A percentile compares a stretch with the other conserved stretches of the same genome.
Evolutionary conservation across 768 basidiomycete species (phyloP).

Genomic region (Boletus coccyginus): DNA sequence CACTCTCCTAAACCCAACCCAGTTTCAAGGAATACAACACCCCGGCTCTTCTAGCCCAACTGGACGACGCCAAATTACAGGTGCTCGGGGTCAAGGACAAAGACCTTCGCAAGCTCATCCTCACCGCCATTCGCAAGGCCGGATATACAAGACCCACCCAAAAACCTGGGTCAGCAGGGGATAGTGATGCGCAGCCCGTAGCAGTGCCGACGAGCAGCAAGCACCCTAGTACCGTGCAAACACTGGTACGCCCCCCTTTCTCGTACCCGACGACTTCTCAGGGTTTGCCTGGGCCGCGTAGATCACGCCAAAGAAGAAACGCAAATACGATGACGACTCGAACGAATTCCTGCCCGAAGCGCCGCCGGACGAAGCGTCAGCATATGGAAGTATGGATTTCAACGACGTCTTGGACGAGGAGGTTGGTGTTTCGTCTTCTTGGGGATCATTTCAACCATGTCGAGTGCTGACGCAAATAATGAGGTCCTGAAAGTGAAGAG

Average conservation of each 20-base stretch:
- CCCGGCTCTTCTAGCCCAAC: slow-evolving; percentile 47
- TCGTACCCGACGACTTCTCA: not conserved
- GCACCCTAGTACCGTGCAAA: slow-evolving; percentile 24
- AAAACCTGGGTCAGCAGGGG: slow-evolving; percentile 16
- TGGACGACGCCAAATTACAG: slow-evolving; percentile 60
- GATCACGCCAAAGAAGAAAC: slow-evolving; percentile 55
- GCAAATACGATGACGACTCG: slow-evolving; percentile 37
- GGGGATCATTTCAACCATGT: not conserved
- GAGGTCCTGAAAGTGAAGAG: slow-evolving; percentile 61
- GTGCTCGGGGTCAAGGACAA: slow-evolving; percentile 60
- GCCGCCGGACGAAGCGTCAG: slow-evolving; percentile 48
- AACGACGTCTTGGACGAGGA: slow-evolving; percentile 71
- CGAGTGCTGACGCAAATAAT: slow-evolving; percentile 1
- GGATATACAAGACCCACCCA: slow-evolving; percentile 43
- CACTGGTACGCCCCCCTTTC: slow-evolving; percentile 26
- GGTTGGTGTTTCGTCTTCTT: slow-evolving; percentile 36
- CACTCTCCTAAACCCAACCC: slow-evolving; percentile 14
- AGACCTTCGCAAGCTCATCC: slow-evolving; percentile 57
- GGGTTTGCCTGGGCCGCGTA: slow-evolving; percentile 14
- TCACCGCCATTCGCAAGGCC: slow-evolving; percentile 60
- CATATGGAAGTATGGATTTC: slow-evolving; percentile 62
- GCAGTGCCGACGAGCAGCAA: slow-evolving; percentile 11
- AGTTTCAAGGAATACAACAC: slow-evolving; percentile 77
- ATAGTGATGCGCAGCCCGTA: not conserved
- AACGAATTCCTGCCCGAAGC: slow-evolving; percentile 60